Base-by-base conservation (phyloP, 306 rosid species). In the Pyrus pyrifolia region DNA sequence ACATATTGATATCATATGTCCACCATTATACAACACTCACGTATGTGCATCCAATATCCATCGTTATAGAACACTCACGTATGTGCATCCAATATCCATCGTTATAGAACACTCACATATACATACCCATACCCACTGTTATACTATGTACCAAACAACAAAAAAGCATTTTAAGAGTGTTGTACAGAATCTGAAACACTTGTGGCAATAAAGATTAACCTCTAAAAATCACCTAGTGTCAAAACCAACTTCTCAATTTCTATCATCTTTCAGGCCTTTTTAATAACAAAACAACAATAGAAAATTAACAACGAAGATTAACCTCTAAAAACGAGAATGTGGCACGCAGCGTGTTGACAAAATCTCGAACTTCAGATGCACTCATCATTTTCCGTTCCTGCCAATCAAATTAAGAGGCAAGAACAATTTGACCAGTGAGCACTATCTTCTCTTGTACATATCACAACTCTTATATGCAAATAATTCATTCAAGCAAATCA, bases 301-400 rank as follows among this genome's bases (percentile, higher is more conserved):
- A 29, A 79, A 78, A 60, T 61, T 74, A 85, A 74, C 11, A 72
- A 53, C 52, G 59, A 31, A 52, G 35, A 74, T 78, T 69, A 65
- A 95, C 98, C 97, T 90, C 97, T 30, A 95, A 75, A 81, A 72
- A 72, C 14, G 96, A 82, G 84, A 92, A 85, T 14, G 97, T 78
- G 72, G 95, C 80, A 52, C 97, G 96, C 71, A 95, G 87, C 21
- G 84, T 84, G 68, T 86, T 86, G 74, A 92, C 96, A 68, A 84
- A 95, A 77, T 49, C 68, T 70, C 83, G 87, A 84, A 14, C 85
- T 82, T 89, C 97, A 23, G 87, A 80, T 67, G 82, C 65, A 80
- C 71, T 83, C 96, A 89, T 88, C 38, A 61, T 42, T 86, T 75
- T 82, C 49, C 98, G 97, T 76, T 95, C 98, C 98, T 95, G 89